Percentiles rank a stretch among this genome's conserved stretches.
Conservation (phyloP, 768 basidiomycete genomes). For the Rhizopogon sp. region DNA sequence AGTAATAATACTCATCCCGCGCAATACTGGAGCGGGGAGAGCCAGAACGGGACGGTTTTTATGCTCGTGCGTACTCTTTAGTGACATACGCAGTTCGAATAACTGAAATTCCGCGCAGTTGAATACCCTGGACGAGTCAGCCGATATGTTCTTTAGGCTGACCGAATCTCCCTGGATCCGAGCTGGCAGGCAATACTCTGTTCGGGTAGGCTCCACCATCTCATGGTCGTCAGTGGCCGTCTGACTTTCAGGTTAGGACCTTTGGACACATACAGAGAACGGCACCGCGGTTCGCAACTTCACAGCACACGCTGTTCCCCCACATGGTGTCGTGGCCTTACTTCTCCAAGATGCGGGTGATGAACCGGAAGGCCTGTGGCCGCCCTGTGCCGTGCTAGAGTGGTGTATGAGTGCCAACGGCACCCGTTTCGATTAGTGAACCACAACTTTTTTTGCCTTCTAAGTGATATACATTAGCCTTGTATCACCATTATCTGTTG, state of each 20-base stretch:
- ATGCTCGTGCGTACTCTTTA: slow-evolving; percentile 49
- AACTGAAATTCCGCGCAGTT: slow-evolving; percentile 33
- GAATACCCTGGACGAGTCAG: slow-evolving; percentile 52
- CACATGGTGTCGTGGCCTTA: slow-evolving; percentile 67
- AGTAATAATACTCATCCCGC: slow-evolving; percentile 48
- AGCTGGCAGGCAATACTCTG: slow-evolving; percentile 59
- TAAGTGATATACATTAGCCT: background rate
- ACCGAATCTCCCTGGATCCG: slow-evolving; percentile 71
- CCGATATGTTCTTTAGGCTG: slow-evolving; percentile 56
- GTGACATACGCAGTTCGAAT: background rate
- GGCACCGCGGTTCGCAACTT: slow-evolving; percentile 61
- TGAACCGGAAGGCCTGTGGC: slow-evolving; percentile 54
- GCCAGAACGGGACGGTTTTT: slow-evolving; percentile 58
- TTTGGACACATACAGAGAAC: slow-evolving; percentile 71
- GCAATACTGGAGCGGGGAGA: slow-evolving; percentile 68
- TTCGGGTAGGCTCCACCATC: slow-evolving; percentile 41
- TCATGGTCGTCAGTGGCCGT: background rate
- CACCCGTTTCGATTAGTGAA: slow-evolving; percentile 28
- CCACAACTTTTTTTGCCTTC: background rate
- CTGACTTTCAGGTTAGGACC: slow-evolving; percentile 39
- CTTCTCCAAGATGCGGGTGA: slow-evolving; percentile 62
- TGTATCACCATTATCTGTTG: background rate
- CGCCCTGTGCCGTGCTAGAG: slow-evolving; percentile 49
- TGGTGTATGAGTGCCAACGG: slow-evolving; percentile 63
- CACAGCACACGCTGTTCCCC: slow-evolving; percentile 46